These are phyloP conservation scores for Neofusicoccum laricinum DNA, from an alignment of 2,329 filamentous ascomycete genomes.

Conservation along the genomic window DNA sequence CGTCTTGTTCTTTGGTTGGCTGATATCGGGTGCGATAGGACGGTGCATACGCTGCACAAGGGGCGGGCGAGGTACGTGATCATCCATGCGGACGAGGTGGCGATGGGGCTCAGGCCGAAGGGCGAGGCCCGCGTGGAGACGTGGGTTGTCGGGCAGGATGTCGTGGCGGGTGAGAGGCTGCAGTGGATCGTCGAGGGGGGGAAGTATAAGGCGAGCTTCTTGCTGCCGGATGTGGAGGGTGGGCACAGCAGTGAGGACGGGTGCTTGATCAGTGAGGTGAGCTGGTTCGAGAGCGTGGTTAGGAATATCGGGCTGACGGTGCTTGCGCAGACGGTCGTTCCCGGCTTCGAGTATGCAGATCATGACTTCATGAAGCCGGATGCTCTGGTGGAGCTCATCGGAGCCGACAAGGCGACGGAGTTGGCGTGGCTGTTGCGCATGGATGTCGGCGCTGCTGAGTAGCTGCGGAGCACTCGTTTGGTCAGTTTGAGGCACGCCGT, in stretches of 20 bases:
- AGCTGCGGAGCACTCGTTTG: too few species aligned
- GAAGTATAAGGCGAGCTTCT: constrained; percentile 63
- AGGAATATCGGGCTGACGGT: too few species aligned
- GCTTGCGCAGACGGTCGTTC: constrained; percentile 55
- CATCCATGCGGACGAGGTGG: constrained; percentile 50
- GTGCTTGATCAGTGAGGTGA: constrained; percentile 61
- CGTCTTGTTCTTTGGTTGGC: too few species aligned
- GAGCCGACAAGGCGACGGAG: constrained; percentile 47
- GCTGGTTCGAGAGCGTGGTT: background rate
- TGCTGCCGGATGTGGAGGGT: constrained; percentile 48
- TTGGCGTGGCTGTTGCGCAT: constrained; percentile 42
- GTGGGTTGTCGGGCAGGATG: constrained; percentile 60
- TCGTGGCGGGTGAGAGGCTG: constrained; percentile 57
- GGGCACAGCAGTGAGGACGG: constrained; percentile 43
- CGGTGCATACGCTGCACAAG: constrained; percentile 63
- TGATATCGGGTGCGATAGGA: constrained; percentile 37
- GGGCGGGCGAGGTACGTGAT: constrained; percentile 64
- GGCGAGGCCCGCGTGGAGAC: constrained; percentile 57
- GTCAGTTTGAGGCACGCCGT: too few species aligned
- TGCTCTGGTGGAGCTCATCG: constrained; percentile 52
- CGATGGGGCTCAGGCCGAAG: constrained; percentile 47
- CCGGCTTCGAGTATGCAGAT: constrained; percentile 65
- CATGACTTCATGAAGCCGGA: constrained; percentile 62
- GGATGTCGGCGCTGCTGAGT: too few species aligned
- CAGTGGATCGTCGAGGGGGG: constrained; percentile 70